A percentile compares a stretch with the other conserved stretches of the same genome.
Evolutionary conservation across 192 early-diverging fungal species (phyloP).

Genomic region (Podila verticillata): DNA sequence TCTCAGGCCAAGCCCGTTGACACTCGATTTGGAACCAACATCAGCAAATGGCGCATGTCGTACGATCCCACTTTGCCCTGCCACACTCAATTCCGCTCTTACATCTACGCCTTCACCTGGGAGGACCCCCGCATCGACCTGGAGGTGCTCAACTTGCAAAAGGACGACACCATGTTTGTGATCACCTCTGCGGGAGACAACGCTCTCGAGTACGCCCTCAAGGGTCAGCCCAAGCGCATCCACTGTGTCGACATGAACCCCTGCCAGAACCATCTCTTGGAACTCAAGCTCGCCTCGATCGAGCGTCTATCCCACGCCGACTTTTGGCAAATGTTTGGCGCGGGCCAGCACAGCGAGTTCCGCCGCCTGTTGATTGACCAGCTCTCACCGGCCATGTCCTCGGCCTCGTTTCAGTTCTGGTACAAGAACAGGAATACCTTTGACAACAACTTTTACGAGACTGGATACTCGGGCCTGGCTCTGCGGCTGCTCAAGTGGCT

Average conservation of each 20-base stretch:
- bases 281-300: conserved; percentile 84
- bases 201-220: conserved; percentile 78
- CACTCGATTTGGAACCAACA: conserved; percentile 39
- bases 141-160: conserved; percentile 69
- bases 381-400: conserved; percentile 76
- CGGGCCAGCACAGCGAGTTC: conserved; percentile 72
- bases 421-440: conserved; percentile 67
- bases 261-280: conserved; percentile 91
- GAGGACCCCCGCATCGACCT: conserved; percentile 84
- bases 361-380: conserved; percentile 66
- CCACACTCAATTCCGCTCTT: conserved; percentile 80
- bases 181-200: conserved; percentile 90
- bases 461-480: conserved; percentile 85
- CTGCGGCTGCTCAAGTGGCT: conserved; percentile 73
- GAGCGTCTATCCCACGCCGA: conserved; percentile 65
- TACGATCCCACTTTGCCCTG: conserved; percentile 63
- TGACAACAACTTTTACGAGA: conserved; percentile 78
- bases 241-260: conserved; percentile 91
- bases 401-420: conserved; percentile 85
- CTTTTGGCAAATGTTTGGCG: conserved; percentile 86
- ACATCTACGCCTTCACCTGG: conserved; percentile 91
- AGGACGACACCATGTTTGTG: conserved; percentile 76
- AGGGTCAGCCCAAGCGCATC: conserved; percentile 72
- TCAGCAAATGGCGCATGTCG: conserved; percentile 58
- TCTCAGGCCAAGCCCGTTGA: conserved; percentile 7